phyloP scores from a whole-genome alignment of 176 grass and related monocot genomes.

The Tuctoria greenei region DNA sequence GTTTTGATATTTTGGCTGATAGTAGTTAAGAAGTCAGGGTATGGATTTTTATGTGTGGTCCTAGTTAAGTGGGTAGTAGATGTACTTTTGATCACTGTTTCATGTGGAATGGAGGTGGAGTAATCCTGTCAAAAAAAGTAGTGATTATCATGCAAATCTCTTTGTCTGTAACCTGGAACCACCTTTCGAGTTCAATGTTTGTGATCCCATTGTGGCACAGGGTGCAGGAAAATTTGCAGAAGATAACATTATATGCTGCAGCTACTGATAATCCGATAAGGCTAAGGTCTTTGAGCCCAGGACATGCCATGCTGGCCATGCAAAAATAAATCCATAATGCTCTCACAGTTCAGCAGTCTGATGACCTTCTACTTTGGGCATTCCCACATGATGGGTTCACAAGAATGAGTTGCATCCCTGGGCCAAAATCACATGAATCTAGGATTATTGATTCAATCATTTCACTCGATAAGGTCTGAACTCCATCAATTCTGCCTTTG shows the following conservation, averaged over 20 bases:
- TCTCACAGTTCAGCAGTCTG: background rate
- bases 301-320: background rate
- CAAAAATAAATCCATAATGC: background rate
- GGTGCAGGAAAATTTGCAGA: background rate
- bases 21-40: too few species aligned
- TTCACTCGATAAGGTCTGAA: background rate
- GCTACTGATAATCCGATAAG: background rate
- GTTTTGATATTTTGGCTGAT: too few species aligned
- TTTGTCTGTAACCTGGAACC: background rate
- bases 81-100: too few species aligned
- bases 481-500: background rate
- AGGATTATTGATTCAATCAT: slow-evolving; percentile 17
- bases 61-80: too few species aligned
- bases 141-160: background rate
- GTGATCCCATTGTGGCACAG: background rate
- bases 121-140: too few species aligned
- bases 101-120: too few species aligned
- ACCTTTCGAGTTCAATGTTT: background rate
- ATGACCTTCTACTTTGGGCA: slow-evolving; percentile 4
- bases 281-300: slow-evolving; percentile 10
- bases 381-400: background rate
- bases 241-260: background rate
- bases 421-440: slow-evolving; percentile 18
- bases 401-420: background rate
- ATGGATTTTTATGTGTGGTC: too few species aligned